These are phyloP conservation scores for Orychophragmus violaceus DNA, from an alignment of 345 rosid species.

Conservation along the genomic window DNA sequence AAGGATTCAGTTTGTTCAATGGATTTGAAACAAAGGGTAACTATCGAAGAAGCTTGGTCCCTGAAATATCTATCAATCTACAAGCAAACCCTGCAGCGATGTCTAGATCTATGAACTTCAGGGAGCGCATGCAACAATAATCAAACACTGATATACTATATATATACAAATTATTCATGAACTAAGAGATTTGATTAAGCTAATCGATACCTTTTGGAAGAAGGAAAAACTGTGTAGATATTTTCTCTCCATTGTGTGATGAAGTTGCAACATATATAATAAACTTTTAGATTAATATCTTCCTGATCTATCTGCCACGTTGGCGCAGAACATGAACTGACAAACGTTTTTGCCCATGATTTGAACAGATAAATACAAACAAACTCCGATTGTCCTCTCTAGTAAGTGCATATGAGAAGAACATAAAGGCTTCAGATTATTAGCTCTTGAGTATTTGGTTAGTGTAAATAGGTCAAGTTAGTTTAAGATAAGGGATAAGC, in stretches of 20 bases:
- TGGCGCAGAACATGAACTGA: background rate
- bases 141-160: background rate
- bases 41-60: slow-evolving; percentile 22
- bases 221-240: slow-evolving; percentile 8
- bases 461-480: background rate
- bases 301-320: background rate
- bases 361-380: background rate
- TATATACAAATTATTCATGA: background rate
- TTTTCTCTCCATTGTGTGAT: slow-evolving; percentile 20
- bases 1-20: slow-evolving; percentile 39
- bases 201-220: slow-evolving; percentile 27
- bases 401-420: background rate
- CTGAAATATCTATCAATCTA: slow-evolving; percentile 34
- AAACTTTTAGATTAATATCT: slow-evolving; percentile 19
- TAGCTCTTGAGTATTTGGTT: background rate
- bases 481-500: slow-evolving; percentile 5
- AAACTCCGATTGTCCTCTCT: background rate
- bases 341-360: slow-evolving; percentile 16
- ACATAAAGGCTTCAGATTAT: background rate
- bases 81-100: slow-evolving; percentile 78
- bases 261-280: slow-evolving; percentile 27
- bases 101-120: slow-evolving; percentile 63
- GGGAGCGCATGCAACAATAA: slow-evolving; percentile 43
- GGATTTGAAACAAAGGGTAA: slow-evolving; percentile 41
- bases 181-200: slow-evolving; percentile 7